Base-by-base conservation (phyloP, 345 rosid genomes). In the Mercurialis annua region DNA sequence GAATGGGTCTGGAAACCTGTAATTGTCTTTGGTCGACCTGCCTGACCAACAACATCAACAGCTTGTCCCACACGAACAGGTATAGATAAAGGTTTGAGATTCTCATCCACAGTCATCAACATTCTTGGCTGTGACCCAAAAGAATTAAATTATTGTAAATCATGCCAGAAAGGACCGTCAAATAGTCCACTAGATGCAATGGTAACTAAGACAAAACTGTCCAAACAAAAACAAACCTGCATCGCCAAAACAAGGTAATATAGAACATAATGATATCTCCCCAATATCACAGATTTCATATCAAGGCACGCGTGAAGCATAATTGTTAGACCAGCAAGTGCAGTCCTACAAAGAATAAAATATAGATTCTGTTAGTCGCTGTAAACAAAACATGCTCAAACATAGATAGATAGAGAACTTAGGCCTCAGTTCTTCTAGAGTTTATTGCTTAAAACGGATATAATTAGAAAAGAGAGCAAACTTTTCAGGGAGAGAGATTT, bases 1-100 rank as follows among this genome's bases (percentile, higher is more conserved):
- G 92, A 86, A 76, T 94, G 97, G 2, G 99, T 94, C 81, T 94
- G 96, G 84, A 94, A 94, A 70, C 97, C 96, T 14, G 96, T 94
- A 21, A 94, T 91, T 12, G 99, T 86, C 81, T 87, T 94, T 12
- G 99, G 99, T 46, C 95, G 86, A 31, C 99, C 99, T 18, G 97
- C 95, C 82, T 89, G 95, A 16, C 97, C 97, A 6, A 94, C 99
- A 56, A 94, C 96, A 73, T 94, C 99, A 47, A 94, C 97, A 5
- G 97, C 99, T 71, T 94, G 89, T 23, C 99, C 99, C 51, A 94
- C 96, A 43, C 95, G 84, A 58, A 91, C 99, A 21, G 95, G 95
- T 36, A 91, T 89, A 0, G 96, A 83, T 15, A 91, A 54, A 26
- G 97, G 90, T 72, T 91, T 89, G 59, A 94, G 89, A 55, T 87